Evolutionary conservation across 768 basidiomycete genomes (phyloP).

Genomic region (Tephrocybe sp.): DNA sequence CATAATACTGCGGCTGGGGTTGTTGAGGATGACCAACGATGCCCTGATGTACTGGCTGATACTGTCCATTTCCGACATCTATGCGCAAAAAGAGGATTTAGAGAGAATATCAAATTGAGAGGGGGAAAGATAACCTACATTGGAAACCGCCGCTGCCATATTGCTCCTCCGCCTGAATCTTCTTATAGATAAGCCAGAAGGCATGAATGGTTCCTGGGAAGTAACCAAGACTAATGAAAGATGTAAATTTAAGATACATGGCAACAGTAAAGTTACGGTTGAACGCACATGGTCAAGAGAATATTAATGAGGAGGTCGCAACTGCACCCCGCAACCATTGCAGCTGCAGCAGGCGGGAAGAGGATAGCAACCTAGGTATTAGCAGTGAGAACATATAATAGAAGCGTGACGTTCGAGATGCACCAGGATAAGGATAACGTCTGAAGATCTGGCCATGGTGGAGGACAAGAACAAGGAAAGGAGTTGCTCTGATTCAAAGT

Average conservation of each 20-base stretch:
- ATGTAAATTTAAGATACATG: not conserved
- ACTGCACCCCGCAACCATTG: constrained; percentile 75
- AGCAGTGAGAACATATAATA: too few relatives aligned
- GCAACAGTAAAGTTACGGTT: not conserved
- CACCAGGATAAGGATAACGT: constrained; percentile 78
- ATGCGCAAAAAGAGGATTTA: not conserved
- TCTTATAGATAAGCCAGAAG: constrained; percentile 89
- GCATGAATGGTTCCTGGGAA: constrained; percentile 74
- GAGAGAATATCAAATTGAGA: not conserved
- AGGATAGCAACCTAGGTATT: constrained; percentile 65
- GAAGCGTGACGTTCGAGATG: too few relatives aligned
- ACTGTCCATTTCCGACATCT: constrained; percentile 43
- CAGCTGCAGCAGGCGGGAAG: constrained; percentile 80
- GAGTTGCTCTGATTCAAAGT: not conserved
- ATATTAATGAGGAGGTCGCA: constrained; percentile 89
- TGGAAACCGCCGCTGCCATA: constrained; percentile 76
- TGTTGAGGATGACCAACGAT: constrained; percentile 14
- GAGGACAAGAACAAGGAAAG: not conserved
- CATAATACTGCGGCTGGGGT: constrained; percentile 36
- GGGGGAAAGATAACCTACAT: constrained; percentile 48
- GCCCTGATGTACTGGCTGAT: constrained; percentile 37
- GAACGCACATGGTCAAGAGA: constrained; percentile 64
- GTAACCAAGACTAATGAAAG: constrained; percentile 62
- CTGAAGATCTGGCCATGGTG: constrained; percentile 60
- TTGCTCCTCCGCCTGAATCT: constrained; percentile 82